phyloP scores from a whole-genome alignment of 2,329 filamentous ascomycete species.

The Cucurbitaria berberidis region DNA sequence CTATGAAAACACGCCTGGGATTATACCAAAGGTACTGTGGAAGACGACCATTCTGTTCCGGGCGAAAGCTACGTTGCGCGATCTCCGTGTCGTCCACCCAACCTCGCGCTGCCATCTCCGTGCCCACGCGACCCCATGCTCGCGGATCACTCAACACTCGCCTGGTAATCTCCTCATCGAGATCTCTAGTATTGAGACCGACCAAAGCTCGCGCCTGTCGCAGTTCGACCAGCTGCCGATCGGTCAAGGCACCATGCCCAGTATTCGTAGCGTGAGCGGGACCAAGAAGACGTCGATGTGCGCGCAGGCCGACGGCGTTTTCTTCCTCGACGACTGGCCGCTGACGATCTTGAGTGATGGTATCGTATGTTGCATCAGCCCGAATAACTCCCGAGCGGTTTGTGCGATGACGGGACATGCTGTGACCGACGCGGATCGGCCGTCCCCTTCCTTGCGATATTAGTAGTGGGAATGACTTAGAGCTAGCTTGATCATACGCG shows the following conservation, averaged over 20 bases:
- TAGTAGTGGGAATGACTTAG: no score
- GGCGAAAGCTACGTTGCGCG: neutral
- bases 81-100: neutral
- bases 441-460: no score
- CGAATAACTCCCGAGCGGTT: neutral
- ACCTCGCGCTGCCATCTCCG: neutral
- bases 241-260: neutral
- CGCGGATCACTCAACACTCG: slow-evolving; percentile 7
- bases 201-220: slow-evolving; percentile 15
- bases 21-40: neutral
- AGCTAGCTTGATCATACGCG: no score
- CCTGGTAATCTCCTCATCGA: slow-evolving; percentile 12
- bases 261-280: neutral
- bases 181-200: slow-evolving; percentile 4
- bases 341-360: neutral
- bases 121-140: slow-evolving; percentile 14
- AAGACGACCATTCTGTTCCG: neutral
- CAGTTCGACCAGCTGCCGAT: slow-evolving; percentile 8
- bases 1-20: neutral
- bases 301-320: neutral
- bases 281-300: neutral
- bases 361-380: neutral
- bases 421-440: no score
- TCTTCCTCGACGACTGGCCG: neutral
- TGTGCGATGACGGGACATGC: neutral